Base-by-base conservation (phyloP, 129 eudicot species). In the Cynara cardunculus region DNA sequence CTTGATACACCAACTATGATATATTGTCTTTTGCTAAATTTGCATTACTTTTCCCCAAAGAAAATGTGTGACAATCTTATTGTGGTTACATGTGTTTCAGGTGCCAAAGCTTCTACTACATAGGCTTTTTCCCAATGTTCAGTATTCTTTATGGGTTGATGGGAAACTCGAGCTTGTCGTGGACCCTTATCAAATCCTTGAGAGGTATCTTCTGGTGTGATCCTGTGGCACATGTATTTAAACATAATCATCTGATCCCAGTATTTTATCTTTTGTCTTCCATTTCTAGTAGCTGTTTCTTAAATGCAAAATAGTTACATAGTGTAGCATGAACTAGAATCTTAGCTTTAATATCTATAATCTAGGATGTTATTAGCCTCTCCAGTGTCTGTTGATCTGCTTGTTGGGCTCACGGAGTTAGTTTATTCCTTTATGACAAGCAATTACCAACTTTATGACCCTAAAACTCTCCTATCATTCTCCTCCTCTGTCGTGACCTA, bases 91-190 rank as follows among this genome's bases (percentile, higher is more conserved):
- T 32, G 30, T 73, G 22, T 80, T 64, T 31, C 85, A 94, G 98
- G 71, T 94, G 35, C 98, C 98, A 7, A 94, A 94, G 83, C 97
- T 94, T 84, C 89, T 94, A 70, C 80, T 94, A 75, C 98, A 94
- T 73, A 89, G 97, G 77, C 92, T 94, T 75, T 94, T 94, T 68
- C 95, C 97, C 27, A 84, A 88, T 76, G 89, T 89, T 28, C 87
- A 87, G 27, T 94, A 91, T 80, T 94, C 98, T 65, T 14, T 94
- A 76, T 94, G 98, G 98, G 86, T 91, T 77, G 98, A 94, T 88
- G 98, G 90, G 35, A 94, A 94, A 83, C 98, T 94, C 31, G 95
- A 94, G 87, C 97, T 94, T 67, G 92, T 89, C 49, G 93, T 89
- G 73, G 98, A 94, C 80, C 98, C 98, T 34, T 85, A 88, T 87